Evolutionary conservation across 2,329 filamentous ascomycete species (phyloP).

Genomic region (Dryadomyces quercivorus): DNA sequence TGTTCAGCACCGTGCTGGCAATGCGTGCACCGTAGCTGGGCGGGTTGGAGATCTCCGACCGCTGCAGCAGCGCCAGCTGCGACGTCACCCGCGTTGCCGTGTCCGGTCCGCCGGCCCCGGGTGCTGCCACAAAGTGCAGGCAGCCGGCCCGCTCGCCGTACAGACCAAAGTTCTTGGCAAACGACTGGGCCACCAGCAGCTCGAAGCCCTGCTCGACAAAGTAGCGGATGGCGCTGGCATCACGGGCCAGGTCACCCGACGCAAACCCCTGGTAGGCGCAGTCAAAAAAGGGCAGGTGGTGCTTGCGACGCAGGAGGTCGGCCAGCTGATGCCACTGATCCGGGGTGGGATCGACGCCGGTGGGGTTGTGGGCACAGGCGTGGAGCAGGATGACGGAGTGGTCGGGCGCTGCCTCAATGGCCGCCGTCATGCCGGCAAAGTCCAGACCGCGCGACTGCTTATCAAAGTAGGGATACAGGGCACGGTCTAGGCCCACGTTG

Average conservation of each 20-base stretch:
- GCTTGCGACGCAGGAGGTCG: slow-evolving; percentile 58
- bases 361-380: slow-evolving; percentile 96
- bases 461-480: slow-evolving; percentile 89
- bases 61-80: slow-evolving; percentile 87
- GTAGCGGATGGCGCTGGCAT: slow-evolving; percentile 87
- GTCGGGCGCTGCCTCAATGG: slow-evolving; percentile 59
- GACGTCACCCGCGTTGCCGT: slow-evolving; percentile 58
- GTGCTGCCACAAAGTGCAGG: slow-evolving; percentile 82
- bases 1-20: slow-evolving; percentile 73
- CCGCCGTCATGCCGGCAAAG: slow-evolving; percentile 72
- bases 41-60: slow-evolving; percentile 94
- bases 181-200: slow-evolving; percentile 79
- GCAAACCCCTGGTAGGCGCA: slow-evolving; percentile 96
- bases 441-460: slow-evolving; percentile 82
- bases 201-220: slow-evolving; percentile 89
- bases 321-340: slow-evolving; percentile 94
- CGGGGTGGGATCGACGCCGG: slow-evolving; percentile 84
- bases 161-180: slow-evolving; percentile 96
- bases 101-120: slow-evolving; percentile 50
- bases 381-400: slow-evolving; percentile 84
- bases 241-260: slow-evolving; percentile 72
- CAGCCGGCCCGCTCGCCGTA: slow-evolving; percentile 94
- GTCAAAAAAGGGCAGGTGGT: slow-evolving; percentile 97
- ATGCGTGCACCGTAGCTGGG: slow-evolving; percentile 90
- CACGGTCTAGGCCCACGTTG: slow-evolving; percentile 70